Conservation (phyloP, 2,329 filamentous ascomycete genomes). For the Beauveria bassiana region DNA sequence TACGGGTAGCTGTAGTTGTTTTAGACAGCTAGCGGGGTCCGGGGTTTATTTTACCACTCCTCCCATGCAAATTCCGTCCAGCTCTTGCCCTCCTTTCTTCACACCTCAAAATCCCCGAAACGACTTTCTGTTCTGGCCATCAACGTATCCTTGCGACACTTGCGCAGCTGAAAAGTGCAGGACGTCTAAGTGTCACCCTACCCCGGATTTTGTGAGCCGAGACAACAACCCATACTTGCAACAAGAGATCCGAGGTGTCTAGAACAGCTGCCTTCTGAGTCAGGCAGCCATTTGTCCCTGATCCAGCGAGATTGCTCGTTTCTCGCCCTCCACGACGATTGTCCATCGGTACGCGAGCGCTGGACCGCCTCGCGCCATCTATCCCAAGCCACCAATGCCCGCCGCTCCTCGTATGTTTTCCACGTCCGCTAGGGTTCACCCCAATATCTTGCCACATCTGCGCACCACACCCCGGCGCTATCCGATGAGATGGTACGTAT, state of each 20-base stretch:
- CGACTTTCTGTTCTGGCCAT: not conserved
- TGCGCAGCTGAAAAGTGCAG: not conserved
- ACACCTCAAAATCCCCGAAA: not conserved
- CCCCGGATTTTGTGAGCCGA: conserved; percentile 1
- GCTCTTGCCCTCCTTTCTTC: not conserved
- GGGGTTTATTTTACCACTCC: not conserved
- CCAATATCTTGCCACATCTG: conserved; percentile 25
- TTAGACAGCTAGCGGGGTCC: not conserved
- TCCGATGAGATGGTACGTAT: conserved; percentile 25
- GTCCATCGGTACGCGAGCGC: not conserved
- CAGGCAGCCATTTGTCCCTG: not conserved
- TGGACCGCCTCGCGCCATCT: not conserved
- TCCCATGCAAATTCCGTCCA: not conserved
- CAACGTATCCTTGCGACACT: not conserved
- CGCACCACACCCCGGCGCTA: conserved; percentile 20
- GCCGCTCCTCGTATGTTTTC: conserved; percentile 23
- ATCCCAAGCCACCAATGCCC: conserved; percentile 8
- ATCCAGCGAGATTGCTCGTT: not conserved
- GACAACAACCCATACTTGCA: not conserved
- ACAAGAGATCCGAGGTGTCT: not conserved
- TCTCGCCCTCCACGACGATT: not conserved
- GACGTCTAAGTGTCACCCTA: not conserved
- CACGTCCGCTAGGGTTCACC: conserved; percentile 26
- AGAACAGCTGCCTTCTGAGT: not conserved
- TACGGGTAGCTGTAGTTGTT: not conserved